These are phyloP conservation scores for Bryum argenteum DNA, from an alignment of 225 moss, liverwort and hornwort species.

Conservation along the genomic window DNA sequence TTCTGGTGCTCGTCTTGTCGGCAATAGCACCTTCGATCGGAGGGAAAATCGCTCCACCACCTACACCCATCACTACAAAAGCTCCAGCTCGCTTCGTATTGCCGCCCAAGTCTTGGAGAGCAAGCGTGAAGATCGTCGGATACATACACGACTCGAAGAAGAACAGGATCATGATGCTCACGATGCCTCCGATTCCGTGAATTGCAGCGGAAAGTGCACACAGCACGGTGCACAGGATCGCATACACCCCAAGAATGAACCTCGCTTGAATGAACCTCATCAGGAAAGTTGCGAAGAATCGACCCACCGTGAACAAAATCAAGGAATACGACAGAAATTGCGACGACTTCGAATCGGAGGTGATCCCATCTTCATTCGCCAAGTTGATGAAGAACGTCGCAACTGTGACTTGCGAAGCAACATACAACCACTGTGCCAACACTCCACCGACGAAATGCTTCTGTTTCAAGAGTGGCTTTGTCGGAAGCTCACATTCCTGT, in stretches of 20 bases:
- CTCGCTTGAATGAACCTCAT: conserved; percentile 43
- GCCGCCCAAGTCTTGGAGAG: conserved; percentile 40
- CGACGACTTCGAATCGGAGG: conserved; percentile 24
- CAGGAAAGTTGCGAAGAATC: conserved; percentile 44
- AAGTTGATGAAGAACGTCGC: conserved; percentile 52
- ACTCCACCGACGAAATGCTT: conserved; percentile 45
- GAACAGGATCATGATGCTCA: conserved; percentile 38
- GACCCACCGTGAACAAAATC: conserved; percentile 35
- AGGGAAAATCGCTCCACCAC: conserved; percentile 57
- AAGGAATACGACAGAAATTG: conserved; percentile 37
- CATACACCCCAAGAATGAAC: conserved; percentile 38
- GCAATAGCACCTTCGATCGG: conserved; percentile 52
- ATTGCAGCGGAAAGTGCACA: conserved; percentile 37
- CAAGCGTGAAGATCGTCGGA: conserved; percentile 44
- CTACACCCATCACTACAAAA: conserved; percentile 49
- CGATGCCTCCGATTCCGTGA: conserved; percentile 29
- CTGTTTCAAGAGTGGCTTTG: conserved; percentile 28
- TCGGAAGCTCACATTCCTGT: conserved; percentile 23
- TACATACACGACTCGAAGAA: conserved; percentile 56
- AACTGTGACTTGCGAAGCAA: conserved; percentile 41
- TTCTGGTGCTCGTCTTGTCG: conserved; percentile 24
- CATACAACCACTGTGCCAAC: conserved; percentile 49
- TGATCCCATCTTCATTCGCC: conserved; percentile 42
- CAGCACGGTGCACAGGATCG: conserved; percentile 21
- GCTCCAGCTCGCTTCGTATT: conserved; percentile 38